Evolutionary conservation across 179 eudicot species (phyloP).

Genomic region (Drosera spatulata): DNA sequence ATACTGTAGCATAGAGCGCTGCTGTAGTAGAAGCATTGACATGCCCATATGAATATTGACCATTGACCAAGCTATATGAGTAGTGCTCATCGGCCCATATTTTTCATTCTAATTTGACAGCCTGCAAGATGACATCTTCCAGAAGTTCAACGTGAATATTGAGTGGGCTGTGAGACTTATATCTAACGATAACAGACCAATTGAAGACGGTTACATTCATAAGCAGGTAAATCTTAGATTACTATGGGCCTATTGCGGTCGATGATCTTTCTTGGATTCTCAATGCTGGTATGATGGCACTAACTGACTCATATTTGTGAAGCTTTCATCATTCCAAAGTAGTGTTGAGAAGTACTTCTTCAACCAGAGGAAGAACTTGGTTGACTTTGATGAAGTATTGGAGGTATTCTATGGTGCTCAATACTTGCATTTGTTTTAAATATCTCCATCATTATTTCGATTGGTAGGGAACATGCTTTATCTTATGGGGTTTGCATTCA

Average conservation of each 20-base stretch:
- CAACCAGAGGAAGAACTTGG: constrained; percentile 79
- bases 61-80: too few species aligned
- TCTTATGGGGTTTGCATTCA: too few species aligned
- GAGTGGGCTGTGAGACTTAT: constrained; percentile 86
- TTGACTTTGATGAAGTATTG: constrained; percentile 96
- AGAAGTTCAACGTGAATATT: constrained; percentile 88
- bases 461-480: too few species aligned
- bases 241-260: constrained; percentile 1
- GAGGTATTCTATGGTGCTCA: constrained; percentile 45
- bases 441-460: too few species aligned
- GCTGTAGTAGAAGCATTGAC: too few species aligned
- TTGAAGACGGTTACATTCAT: constrained; percentile 69
- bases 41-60: too few species aligned
- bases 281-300: constrained; percentile 6
- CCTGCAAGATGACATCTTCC: constrained; percentile 98
- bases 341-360: constrained; percentile 90
- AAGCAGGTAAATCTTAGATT: constrained; percentile 49
- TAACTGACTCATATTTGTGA: constrained; percentile 11
- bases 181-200: constrained; percentile 83
- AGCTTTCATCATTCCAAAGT: constrained; percentile 84
- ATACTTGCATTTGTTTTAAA: neutral
- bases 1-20: too few species aligned
- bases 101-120: constrained; percentile 25
- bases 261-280: neutral
- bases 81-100: too few species aligned